Percentiles rank a stretch among this genome's conserved stretches.
Evolutionary conservation across 2,329 filamentous ascomycete genomes (phyloP).

Genomic region (Aspergillus niger): DNA sequence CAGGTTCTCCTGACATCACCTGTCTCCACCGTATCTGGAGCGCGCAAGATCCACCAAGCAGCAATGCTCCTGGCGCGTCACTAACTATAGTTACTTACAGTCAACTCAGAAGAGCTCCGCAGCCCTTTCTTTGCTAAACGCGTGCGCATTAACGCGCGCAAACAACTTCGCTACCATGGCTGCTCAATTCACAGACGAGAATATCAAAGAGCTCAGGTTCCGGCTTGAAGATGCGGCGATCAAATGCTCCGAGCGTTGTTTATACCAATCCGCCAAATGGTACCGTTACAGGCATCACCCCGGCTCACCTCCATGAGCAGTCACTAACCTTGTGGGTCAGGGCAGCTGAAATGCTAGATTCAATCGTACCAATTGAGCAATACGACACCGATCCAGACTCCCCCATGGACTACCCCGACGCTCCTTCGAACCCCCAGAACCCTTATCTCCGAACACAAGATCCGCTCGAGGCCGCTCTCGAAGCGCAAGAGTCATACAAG

Average conservation of each 20-base stretch:
- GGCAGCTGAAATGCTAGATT: slow-evolving; percentile 90
- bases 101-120: not conserved
- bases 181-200: slow-evolving; percentile 38
- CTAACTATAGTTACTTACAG: not conserved
- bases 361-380: slow-evolving; percentile 64
- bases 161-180: slow-evolving; percentile 30
- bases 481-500: slow-evolving; percentile 75
- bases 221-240: slow-evolving; percentile 82
- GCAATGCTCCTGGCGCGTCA: not conserved
- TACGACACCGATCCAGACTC: slow-evolving; percentile 62
- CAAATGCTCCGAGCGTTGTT: slow-evolving; percentile 89
- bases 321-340: slow-evolving; percentile 50
- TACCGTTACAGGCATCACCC: slow-evolving; percentile 40
- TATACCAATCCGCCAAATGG: slow-evolving; percentile 98
- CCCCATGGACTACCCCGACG: slow-evolving; percentile 58
- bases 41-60: not conserved
- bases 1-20: not conserved
- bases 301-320: not conserved
- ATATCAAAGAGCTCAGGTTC: slow-evolving; percentile 62
- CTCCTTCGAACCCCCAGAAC: slow-evolving; percentile 53
- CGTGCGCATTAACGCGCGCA: not conserved
- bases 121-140: not conserved
- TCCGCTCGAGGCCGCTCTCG: slow-evolving; percentile 71
- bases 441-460: slow-evolving; percentile 61
- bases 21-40: not conserved